Percentiles rank a stretch among this genome's conserved stretches.
Conservation (phyloP, 169 alveolate species). For the Fabrea salina region DNA sequence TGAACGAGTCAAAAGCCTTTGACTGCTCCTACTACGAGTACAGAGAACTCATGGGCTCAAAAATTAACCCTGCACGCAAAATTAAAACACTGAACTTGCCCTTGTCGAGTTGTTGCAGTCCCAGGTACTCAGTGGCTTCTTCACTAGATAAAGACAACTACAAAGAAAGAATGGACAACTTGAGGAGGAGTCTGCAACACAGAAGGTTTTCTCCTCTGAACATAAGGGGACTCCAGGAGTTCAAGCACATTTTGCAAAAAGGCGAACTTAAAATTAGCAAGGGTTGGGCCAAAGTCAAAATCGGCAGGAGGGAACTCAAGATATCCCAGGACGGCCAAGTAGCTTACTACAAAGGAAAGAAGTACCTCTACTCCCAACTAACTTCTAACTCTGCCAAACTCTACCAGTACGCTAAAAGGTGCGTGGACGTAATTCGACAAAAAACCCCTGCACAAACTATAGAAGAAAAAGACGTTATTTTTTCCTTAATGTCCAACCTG, state of each 20-base stretch:
- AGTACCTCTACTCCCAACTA: not conserved
- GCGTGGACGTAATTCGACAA: not conserved
- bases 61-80: not conserved
- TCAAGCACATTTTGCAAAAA: not conserved
- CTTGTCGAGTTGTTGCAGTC: too few relatives aligned
- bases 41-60: not conserved
- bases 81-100: too few relatives aligned
- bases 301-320: not conserved
- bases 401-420: not conserved
- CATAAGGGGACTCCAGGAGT: not conserved
- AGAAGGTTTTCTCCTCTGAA: not conserved
- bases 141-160: too few relatives aligned
- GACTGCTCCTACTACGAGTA: not conserved
- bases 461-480: too few relatives aligned
- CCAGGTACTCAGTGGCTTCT: too few relatives aligned
- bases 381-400: not conserved
- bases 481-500: too few relatives aligned
- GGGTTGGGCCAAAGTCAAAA: not conserved
- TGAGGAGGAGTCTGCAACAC: not conserved
- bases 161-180: too few relatives aligned
- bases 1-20: conserved; percentile 20
- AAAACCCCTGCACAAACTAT: too few relatives aligned
- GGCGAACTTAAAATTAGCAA: conserved; percentile 13
- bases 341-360: not conserved
- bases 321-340: conserved; percentile 24